phyloP scores from a whole-genome alignment of 768 basidiomycete genomes.

The Suillus hirtellus region DNA sequence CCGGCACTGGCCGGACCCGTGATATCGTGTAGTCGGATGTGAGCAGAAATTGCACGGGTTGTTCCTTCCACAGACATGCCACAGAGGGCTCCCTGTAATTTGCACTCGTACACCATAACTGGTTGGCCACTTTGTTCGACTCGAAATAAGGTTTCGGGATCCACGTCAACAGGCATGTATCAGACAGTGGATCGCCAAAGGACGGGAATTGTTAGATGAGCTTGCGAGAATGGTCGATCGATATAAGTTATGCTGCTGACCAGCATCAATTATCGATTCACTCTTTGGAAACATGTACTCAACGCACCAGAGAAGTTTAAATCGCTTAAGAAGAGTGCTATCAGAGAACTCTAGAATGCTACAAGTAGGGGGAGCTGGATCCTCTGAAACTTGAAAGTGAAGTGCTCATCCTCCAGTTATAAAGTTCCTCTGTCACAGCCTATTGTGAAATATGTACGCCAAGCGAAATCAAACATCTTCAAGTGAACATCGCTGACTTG shows the following conservation, averaged over 20 bases:
- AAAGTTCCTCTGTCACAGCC: neutral
- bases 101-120: neutral
- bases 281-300: neutral
- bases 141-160: neutral
- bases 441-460: neutral
- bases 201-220: neutral
- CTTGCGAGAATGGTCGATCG: neutral
- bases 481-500: neutral
- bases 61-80: conserved; percentile 8
- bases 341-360: neutral
- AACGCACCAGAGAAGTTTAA: neutral
- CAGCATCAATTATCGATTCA: neutral
- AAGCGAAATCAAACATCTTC: neutral
- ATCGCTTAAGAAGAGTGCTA: neutral
- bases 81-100: neutral
- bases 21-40: conserved; percentile 10
- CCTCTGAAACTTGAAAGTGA: neutral
- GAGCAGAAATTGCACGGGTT: conserved; percentile 5
- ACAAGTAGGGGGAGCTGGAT: neutral
- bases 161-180: neutral
- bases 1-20: neutral
- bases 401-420: neutral
- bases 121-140: neutral
- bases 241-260: neutral
- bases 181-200: neutral